Conservation (phyloP, 2,329 filamentous ascomycete genomes). For the Aureobasidium zeae region DNA sequence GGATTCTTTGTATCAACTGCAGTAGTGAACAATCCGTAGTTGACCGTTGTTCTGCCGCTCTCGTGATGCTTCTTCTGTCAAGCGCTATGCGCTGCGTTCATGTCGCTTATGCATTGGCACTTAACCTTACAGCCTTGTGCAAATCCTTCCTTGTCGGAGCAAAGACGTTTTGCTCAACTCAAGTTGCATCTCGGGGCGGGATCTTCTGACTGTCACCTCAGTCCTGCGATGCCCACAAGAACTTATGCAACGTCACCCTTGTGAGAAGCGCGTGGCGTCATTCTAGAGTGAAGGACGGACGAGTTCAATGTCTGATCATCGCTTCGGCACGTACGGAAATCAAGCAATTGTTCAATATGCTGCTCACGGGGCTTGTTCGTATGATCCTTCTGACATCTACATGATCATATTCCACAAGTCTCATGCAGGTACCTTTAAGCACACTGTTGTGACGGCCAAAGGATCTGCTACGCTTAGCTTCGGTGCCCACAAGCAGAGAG, state of each 20-base stretch:
- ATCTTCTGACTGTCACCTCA: slow-evolving; percentile 57
- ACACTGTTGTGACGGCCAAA: no score
- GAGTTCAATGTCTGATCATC: slow-evolving; percentile 47
- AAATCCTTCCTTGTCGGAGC: slow-evolving; percentile 23
- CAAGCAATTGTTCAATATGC: slow-evolving; percentile 55
- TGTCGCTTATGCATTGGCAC: slow-evolving; percentile 36
- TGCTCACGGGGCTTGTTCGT: slow-evolving; percentile 59
- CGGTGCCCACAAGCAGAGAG: no score
- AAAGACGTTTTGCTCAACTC: slow-evolving; percentile 57
- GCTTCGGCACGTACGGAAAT: slow-evolving; percentile 54
- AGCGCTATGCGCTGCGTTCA: slow-evolving; percentile 36
- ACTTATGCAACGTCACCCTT: slow-evolving; percentile 40
- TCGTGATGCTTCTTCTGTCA: not conserved
- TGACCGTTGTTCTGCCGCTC: not conserved
- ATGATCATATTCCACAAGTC: no score
- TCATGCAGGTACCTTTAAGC: no score
- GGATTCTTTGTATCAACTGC: slow-evolving; percentile 48
- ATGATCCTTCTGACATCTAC: slow-evolving; percentile 77
- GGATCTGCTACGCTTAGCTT: no score
- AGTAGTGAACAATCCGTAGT: slow-evolving; percentile 19
- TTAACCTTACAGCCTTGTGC: slow-evolving; percentile 36
- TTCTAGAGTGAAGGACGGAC: slow-evolving; percentile 47
- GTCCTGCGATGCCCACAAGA: slow-evolving; percentile 51
- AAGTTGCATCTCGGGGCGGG: slow-evolving; percentile 59
- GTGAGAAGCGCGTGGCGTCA: slow-evolving; percentile 46